Base-by-base conservation (phyloP, 345 rosid genomes). In the Pistacia vera region DNA sequence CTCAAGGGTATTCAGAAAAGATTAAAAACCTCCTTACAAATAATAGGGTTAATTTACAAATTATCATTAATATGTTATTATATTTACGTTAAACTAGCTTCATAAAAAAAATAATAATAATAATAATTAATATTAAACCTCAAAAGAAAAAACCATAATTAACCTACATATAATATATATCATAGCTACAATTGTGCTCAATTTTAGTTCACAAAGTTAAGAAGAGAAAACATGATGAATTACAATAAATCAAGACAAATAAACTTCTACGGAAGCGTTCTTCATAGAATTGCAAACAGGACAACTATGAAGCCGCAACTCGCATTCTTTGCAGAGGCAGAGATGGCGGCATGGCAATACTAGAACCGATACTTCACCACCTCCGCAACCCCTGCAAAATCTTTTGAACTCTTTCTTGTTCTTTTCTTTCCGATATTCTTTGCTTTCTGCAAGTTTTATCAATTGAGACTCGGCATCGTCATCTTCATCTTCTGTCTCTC, bases 341-440 rank as follows among this genome's bases (percentile, higher is more conserved):
- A 71, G 64, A 44, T 71, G 74, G 28, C 74, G 64, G 44, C 74
- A 71, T 14, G 74, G 74, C 64, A 71, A n/a, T 30, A 36, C 38
- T 11, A 58, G 49, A 57, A 71, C 30, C 55, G 74, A 57, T 49
- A 25, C 63, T 14, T 38, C 54, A 60, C 14, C 62, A 11, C 65
- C 64, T 30, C 65, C 74, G 25, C 74, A 71, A 41, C 74, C 74
- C 65, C 58, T 71, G 35, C 74, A 71, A 60, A n/a, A 35, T 11
- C n/a, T 57, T 4, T 16, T 49, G 11, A 14, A 5, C 22, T 8
- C 12, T 25, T 8, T 14, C 56, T 66, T 51, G 20, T 33, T 41
- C 11, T n/a, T 59, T 59, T 59, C 70, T 66, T 49, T 5, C 22
- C 54, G 46, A n/a, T 49, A 12, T 11, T 25, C 12, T 30, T 52